Percentiles rank a stretch among this genome's conserved stretches.
Conservation (phyloP, 2,329 filamentous ascomycete genomes). For the Hypocrella siamensis region DNA sequence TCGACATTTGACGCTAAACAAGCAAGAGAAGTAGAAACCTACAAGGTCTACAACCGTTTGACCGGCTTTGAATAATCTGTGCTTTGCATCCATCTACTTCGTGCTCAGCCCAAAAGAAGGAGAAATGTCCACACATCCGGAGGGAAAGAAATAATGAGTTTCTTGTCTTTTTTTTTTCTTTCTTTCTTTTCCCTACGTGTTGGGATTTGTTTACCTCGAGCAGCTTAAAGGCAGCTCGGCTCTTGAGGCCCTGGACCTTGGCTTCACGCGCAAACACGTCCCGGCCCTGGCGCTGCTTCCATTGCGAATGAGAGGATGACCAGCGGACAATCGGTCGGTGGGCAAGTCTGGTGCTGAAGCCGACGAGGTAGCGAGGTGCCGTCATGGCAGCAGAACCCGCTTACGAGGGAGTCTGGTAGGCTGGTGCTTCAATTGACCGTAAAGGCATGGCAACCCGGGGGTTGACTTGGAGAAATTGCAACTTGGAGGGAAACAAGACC, state of each 20-base stretch:
- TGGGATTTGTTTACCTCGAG: slow-evolving; percentile 44
- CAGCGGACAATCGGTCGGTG: slow-evolving; percentile 3
- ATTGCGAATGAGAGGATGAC: slow-evolving; percentile 52
- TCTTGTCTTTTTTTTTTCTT: not conserved
- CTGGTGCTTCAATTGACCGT: no score
- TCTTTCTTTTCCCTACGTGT: not conserved
- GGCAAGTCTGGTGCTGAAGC: no score
- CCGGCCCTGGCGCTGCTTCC: slow-evolving; percentile 63
- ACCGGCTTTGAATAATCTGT: slow-evolving; percentile 61
- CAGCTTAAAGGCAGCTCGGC: slow-evolving; percentile 85
- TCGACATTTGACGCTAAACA: not conserved
- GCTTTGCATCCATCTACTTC: slow-evolving; percentile 61
- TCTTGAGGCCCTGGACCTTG: slow-evolving; percentile 67
- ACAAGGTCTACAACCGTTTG: slow-evolving; percentile 86
- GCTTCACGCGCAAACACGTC: slow-evolving; percentile 65
- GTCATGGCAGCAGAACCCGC: no score
- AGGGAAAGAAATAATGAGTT: not conserved
- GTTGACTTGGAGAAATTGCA: no score
- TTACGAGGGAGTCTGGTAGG: no score
- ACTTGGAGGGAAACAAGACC: no score
- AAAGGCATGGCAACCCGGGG: no score
- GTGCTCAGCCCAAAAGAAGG: not conserved
- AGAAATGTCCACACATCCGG: no score
- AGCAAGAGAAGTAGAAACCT: slow-evolving; percentile 12
- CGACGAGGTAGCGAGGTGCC: not conserved